A percentile compares a stretch with the other conserved stretches of the same genome.
Conservation (phyloP, 2,329 filamentous ascomycete species). For the Ophiostoma sp. region DNA sequence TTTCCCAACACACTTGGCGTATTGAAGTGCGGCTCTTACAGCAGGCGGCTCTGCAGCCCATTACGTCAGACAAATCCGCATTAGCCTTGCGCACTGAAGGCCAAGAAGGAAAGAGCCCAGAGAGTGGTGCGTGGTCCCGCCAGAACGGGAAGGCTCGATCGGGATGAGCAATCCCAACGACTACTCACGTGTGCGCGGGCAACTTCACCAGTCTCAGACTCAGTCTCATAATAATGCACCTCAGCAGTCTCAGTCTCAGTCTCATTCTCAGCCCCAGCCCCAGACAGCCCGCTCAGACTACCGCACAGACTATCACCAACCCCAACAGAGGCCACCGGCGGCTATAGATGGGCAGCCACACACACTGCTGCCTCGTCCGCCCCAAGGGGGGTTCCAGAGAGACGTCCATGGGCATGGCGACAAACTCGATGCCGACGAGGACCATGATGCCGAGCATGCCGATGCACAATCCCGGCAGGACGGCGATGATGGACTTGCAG, state of each 20-base stretch:
- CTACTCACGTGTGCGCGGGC: conserved; percentile 7
- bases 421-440: neutral
- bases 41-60: neutral
- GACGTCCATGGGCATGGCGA: neutral
- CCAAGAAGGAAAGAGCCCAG: neutral
- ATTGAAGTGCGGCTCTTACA: neutral
- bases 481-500: neutral
- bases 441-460: neutral
- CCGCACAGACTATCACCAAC: neutral
- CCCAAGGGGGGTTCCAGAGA: neutral
- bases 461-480: neutral
- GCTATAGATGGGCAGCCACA: neutral
- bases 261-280: neutral
- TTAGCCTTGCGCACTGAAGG: neutral
- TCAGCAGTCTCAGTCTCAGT: neutral
- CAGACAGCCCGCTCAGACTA: neutral
- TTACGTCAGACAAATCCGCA: neutral
- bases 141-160: conserved; percentile 3
- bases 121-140: neutral
- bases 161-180: neutral
- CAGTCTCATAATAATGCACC: neutral
- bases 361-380: neutral
- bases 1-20: conserved; percentile 1
- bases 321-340: neutral
- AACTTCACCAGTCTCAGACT: neutral